phyloP scores from a whole-genome alignment of 495 filamentous ascomycete genomes.

The Hamigera avellanea region DNA sequence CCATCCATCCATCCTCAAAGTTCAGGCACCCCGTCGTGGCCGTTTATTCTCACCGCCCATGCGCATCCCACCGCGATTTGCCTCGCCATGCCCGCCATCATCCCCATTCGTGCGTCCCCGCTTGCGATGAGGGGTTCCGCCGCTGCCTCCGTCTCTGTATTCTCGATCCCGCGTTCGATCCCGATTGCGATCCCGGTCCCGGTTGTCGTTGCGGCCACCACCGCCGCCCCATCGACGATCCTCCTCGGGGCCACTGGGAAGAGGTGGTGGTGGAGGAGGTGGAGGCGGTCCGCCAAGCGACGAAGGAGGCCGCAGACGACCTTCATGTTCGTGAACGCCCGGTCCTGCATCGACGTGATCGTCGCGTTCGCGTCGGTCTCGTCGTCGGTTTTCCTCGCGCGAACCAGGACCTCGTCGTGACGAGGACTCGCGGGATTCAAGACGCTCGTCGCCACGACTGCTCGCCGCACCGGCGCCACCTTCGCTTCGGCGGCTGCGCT shows the following conservation, averaged over 20 bases:
- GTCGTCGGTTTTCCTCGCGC: slow-evolving; percentile 27
- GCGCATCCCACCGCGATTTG: slow-evolving; percentile 23
- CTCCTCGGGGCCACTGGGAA: slow-evolving; percentile 11
- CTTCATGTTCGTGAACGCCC: slow-evolving; percentile 20
- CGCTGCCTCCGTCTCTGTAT: slow-evolving; percentile 9
- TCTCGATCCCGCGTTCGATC: slow-evolving; percentile 2
- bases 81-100: slow-evolving; percentile 13
- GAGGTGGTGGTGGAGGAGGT: slow-evolving; percentile 20
- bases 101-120: slow-evolving; percentile 24
- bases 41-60: slow-evolving; percentile 34
- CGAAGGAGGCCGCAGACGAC: slow-evolving; percentile 29
- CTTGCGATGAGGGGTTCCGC: slow-evolving; percentile 21
- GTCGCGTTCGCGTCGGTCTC: slow-evolving; percentile 30
- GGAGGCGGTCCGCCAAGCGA: slow-evolving; percentile 23
- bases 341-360: slow-evolving; percentile 2
- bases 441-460: slow-evolving; percentile 21
- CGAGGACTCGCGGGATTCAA: slow-evolving; percentile 22
- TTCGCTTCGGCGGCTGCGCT: slow-evolving; percentile 28
- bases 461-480: slow-evolving; percentile 15
- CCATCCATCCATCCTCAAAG: too few species aligned
- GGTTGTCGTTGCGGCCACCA: slow-evolving; percentile 26
- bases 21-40: slow-evolving; percentile 29
- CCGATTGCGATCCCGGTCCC: slow-evolving; percentile 21
- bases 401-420: slow-evolving; percentile 22
- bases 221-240: slow-evolving; percentile 30